A percentile compares a stretch with the other conserved stretches of the same genome.
These are phyloP conservation scores for Plantago elongata DNA, from an alignment of 257 asterid genomes.

Conservation along the genomic window DNA sequence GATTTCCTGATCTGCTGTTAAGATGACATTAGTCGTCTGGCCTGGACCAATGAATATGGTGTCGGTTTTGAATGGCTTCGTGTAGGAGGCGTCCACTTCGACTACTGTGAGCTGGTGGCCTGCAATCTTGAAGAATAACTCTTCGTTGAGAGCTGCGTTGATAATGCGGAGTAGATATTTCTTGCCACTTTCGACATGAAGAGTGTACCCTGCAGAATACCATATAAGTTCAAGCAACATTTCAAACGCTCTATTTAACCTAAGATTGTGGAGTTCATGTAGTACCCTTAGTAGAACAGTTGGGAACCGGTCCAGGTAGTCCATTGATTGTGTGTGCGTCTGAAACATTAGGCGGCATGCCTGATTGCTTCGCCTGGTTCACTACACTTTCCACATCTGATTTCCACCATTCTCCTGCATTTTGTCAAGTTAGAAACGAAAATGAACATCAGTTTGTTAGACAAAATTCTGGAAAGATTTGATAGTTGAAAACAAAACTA, in stretches of 20 bases:
- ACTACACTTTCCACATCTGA: slow-evolving; percentile 66
- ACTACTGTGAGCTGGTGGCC: slow-evolving; percentile 51
- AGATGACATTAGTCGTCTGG: slow-evolving; percentile 58
- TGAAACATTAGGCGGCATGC: slow-evolving; percentile 62
- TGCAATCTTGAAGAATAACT: slow-evolving; percentile 67
- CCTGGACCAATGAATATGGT: slow-evolving; percentile 72
- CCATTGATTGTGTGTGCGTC: slow-evolving; percentile 81
- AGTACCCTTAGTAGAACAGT: slow-evolving; percentile 63
- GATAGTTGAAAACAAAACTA: neutral
- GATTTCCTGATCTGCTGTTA: slow-evolving; percentile 38
- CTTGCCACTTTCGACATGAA: slow-evolving; percentile 59
- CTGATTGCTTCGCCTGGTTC: slow-evolving; percentile 43
- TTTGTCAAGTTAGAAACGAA: neutral
- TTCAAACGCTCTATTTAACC: no score
- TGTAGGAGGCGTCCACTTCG: slow-evolving; percentile 67
- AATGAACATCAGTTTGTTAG: neutral
- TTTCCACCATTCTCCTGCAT: slow-evolving; percentile 91
- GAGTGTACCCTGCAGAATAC: slow-evolving; percentile 36
- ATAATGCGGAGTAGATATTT: slow-evolving; percentile 59
- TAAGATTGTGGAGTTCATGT: neutral
- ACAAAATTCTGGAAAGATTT: neutral
- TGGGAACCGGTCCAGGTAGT: slow-evolving; percentile 55
- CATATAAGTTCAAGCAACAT: neutral
- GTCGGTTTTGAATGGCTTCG: slow-evolving; percentile 61
- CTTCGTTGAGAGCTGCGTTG: slow-evolving; percentile 63